A percentile compares a stretch with the other conserved stretches of the same genome.
These are phyloP conservation scores for Schizosaccharomyces japonicus DNA, from an alignment of 805 yeast genomes.

Conservation along the genomic window DNA sequence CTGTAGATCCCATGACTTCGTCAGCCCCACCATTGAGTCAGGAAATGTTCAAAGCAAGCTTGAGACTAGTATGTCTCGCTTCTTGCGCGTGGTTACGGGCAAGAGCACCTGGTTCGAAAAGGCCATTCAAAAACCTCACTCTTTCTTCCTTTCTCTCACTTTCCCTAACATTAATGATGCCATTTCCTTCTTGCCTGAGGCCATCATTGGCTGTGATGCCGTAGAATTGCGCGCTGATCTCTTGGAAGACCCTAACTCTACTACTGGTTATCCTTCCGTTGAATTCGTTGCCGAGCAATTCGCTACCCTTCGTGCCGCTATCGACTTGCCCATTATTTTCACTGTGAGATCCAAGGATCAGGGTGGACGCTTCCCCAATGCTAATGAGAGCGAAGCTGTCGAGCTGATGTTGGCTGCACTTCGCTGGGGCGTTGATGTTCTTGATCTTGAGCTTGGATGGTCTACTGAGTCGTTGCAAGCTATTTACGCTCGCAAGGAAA, in stretches of 20 bases:
- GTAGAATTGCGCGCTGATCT: constrained; percentile 66
- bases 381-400: constrained; percentile 24
- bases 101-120: constrained; percentile 13
- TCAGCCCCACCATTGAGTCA: constrained; percentile 19
- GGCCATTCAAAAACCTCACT: constrained; percentile 21
- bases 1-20: constrained; percentile 56
- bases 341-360: constrained; percentile 57
- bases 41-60: background rate
- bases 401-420: constrained; percentile 36
- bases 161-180: constrained; percentile 32
- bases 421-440: constrained; percentile 53
- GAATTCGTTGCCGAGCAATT: constrained; percentile 50
- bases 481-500: constrained; percentile 29
- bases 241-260: constrained; percentile 20
- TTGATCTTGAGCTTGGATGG: constrained; percentile 56
- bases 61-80: constrained; percentile 23
- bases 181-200: constrained; percentile 25
- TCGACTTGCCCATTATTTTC: constrained; percentile 52
- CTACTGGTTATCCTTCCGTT: constrained; percentile 15
- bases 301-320: constrained; percentile 38
- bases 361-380: constrained; percentile 62
- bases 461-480: constrained; percentile 32
- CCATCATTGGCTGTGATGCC: constrained; percentile 51
- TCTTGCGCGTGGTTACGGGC: constrained; percentile 41
- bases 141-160: constrained; percentile 53